Evolutionary conservation across 73 alveolate species (phyloP).

Genomic region (Paramecium primaurelia): DNA sequence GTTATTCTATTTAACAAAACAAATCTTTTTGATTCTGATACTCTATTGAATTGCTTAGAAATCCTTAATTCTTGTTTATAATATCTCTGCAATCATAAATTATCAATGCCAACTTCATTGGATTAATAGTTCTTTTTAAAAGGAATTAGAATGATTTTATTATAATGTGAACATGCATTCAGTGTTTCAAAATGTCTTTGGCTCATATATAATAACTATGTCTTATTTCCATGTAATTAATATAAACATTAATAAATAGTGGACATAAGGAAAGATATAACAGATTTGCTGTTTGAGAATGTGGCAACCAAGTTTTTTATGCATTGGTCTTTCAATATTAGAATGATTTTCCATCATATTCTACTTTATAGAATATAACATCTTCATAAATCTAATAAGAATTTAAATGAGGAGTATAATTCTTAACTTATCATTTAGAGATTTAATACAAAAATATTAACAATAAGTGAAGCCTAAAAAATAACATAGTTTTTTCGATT

Average conservation of each 20-base stretch:
- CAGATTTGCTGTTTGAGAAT: conserved; percentile 51
- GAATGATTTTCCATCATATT: conserved; percentile 71
- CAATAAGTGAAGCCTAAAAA: conserved; percentile 8
- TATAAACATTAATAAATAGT: conserved; percentile 28
- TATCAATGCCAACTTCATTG: conserved; percentile 72
- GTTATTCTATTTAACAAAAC: conserved; percentile 75
- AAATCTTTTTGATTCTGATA: conserved; percentile 66
- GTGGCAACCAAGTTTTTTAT: conserved; percentile 66
- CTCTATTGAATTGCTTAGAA: conserved; percentile 66
- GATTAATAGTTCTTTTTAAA: conserved; percentile 69
- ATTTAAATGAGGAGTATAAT: conserved; percentile 11
- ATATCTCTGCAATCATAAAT: conserved; percentile 47
- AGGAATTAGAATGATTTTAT: conserved; percentile 65
- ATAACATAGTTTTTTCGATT: conserved; percentile 15
- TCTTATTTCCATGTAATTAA: conserved; percentile 56
- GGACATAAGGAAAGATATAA: conserved; percentile 40
- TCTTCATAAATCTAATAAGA: not conserved
- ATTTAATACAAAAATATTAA: conserved; percentile 6
- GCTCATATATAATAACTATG: conserved; percentile 66
- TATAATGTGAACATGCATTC: conserved; percentile 70
- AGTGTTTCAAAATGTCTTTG: conserved; percentile 72
- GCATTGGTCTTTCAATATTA: conserved; percentile 78
- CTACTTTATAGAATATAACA: conserved; percentile 60
- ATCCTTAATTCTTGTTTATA: conserved; percentile 69
- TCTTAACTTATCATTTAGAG: not conserved